Conservation (phyloP, 1,284 basidiomycete species). For the Cutaneotrichosporon cavernicola region DNA sequence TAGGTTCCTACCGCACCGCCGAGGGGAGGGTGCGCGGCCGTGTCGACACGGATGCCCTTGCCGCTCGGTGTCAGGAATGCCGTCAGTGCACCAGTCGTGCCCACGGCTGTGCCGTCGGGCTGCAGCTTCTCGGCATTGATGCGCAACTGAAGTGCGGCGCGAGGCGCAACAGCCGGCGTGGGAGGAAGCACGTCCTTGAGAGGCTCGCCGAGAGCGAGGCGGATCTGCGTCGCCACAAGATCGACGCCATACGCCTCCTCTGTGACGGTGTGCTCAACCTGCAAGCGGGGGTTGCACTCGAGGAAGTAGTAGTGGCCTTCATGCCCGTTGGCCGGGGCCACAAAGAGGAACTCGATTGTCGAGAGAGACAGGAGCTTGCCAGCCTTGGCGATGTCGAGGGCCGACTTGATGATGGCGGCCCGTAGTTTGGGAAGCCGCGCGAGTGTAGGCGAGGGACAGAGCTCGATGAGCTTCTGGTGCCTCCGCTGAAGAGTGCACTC, state of each 20-base stretch:
- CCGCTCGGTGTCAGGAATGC: conserved; percentile 16
- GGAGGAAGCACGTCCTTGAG: conserved; percentile 15
- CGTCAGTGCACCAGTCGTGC: conserved; percentile 18
- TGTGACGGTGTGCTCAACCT: conserved; percentile 28
- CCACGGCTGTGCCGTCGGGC: conserved; percentile 19
- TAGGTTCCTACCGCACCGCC: conserved; percentile 12
- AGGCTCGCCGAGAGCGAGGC: conserved; percentile 19
- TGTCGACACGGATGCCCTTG: conserved; percentile 23
- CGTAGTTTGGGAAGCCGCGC: conserved; percentile 15
- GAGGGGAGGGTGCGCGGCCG: conserved; percentile 25
- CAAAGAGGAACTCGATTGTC: conserved; percentile 27
- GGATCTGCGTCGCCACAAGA: conserved; percentile 25
- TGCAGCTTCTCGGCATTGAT: conserved; percentile 25
- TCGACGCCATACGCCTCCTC: conserved; percentile 28
- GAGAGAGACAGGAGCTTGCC: conserved; percentile 25
- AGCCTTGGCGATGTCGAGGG: conserved; percentile 15
- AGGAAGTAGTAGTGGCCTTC: conserved; percentile 23
- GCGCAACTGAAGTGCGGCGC: conserved; percentile 25
- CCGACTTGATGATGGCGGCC: conserved; percentile 17
- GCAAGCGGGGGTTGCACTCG: conserved; percentile 27
- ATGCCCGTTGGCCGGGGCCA: conserved; percentile 4
- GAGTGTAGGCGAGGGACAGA: conserved; percentile 24
- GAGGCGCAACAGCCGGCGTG: conserved; percentile 8
- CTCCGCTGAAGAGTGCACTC: conserved; percentile 25
- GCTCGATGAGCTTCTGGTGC: conserved; percentile 28